Percentiles rank a stretch among this genome's conserved stretches.
These are phyloP conservation scores for Irineochytrium annulatum DNA, from an alignment of 192 early-diverging fungal species.

Conservation along the genomic window DNA sequence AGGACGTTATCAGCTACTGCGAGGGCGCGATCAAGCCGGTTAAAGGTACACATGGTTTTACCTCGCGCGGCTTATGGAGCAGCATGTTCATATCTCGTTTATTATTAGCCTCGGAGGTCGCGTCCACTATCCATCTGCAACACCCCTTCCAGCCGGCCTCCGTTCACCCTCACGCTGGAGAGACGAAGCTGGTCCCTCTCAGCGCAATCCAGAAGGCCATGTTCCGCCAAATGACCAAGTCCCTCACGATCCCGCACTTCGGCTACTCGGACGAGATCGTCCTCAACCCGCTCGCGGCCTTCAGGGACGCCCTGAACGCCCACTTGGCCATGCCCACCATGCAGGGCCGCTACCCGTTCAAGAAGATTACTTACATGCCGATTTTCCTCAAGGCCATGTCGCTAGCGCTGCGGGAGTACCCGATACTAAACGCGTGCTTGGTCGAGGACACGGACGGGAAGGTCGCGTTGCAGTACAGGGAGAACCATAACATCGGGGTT, in stretches of 20 bases:
- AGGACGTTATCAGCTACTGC: constrained; percentile 71
- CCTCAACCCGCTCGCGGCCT: constrained; percentile 62
- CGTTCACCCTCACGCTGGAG: constrained; percentile 1
- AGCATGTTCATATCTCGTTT: no score
- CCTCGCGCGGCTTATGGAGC: background rate
- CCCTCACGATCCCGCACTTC: constrained; percentile 91
- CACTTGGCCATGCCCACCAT: constrained; percentile 42
- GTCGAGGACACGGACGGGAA: constrained; percentile 21
- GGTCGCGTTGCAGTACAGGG: constrained; percentile 68
- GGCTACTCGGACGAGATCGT: constrained; percentile 88
- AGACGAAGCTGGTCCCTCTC: constrained; percentile 45
- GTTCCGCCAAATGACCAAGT: constrained; percentile 94
- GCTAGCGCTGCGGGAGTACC: constrained; percentile 75
- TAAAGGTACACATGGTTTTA: background rate
- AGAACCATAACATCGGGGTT: constrained; percentile 85
- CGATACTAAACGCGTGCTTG: constrained; percentile 79
- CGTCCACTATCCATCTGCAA: background rate
- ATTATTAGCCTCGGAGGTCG: background rate
- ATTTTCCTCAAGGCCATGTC: constrained; percentile 91
- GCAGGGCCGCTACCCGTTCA: constrained; percentile 40
- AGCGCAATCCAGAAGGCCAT: constrained; percentile 90
- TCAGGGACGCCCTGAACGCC: constrained; percentile 65
- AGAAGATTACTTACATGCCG: constrained; percentile 90
- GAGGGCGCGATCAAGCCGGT: constrained; percentile 16
- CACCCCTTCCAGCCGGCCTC: background rate